phyloP scores from a whole-genome alignment of 2,329 filamentous ascomycete species.

The Calonectria hongkongensis region DNA sequence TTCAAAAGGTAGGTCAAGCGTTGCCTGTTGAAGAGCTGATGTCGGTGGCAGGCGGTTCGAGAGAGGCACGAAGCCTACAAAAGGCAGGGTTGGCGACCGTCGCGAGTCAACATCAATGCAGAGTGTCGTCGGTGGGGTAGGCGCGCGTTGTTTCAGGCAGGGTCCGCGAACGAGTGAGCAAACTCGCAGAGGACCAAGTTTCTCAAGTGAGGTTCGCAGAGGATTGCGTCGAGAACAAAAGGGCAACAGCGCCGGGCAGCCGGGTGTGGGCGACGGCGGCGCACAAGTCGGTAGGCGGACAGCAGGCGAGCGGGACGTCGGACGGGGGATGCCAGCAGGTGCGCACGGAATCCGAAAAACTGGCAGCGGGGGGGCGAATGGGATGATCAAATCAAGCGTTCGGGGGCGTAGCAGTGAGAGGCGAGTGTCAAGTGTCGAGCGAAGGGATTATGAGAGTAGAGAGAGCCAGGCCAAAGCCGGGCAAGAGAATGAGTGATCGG shows the following conservation, averaged over 20 bases:
- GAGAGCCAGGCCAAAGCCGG: neutral
- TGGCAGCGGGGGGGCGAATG: conserved; percentile 10
- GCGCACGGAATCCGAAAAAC: conserved; percentile 16
- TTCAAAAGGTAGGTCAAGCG: conserved; percentile 29
- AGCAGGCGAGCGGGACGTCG: conserved; percentile 25
- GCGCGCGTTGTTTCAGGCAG: neutral
- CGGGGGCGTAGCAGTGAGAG: conserved; percentile 1
- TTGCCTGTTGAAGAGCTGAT: conserved; percentile 29
- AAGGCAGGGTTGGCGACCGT: conserved; percentile 27
- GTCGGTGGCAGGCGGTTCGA: conserved; percentile 29
- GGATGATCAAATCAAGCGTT: neutral
- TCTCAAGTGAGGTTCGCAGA: conserved; percentile 25
- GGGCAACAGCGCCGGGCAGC: conserved; percentile 30
- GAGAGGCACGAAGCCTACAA: conserved; percentile 47
- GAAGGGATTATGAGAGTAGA: neutral
- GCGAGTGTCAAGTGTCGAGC: neutral
- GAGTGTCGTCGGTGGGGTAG: conserved; percentile 31
- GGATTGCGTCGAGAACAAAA: conserved; percentile 31
- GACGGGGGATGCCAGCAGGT: conserved; percentile 11
- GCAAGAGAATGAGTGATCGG: conserved; percentile 6
- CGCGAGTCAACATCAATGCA: conserved; percentile 47
- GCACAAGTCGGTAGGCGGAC: conserved; percentile 23
- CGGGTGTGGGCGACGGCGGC: conserved; percentile 32
- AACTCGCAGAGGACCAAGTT: conserved; percentile 27
- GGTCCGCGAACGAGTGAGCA: neutral